These are phyloP conservation scores for Pestalotiopsis sp. DNA, from an alignment of 2,329 filamentous ascomycete species.

Conservation along the genomic window DNA sequence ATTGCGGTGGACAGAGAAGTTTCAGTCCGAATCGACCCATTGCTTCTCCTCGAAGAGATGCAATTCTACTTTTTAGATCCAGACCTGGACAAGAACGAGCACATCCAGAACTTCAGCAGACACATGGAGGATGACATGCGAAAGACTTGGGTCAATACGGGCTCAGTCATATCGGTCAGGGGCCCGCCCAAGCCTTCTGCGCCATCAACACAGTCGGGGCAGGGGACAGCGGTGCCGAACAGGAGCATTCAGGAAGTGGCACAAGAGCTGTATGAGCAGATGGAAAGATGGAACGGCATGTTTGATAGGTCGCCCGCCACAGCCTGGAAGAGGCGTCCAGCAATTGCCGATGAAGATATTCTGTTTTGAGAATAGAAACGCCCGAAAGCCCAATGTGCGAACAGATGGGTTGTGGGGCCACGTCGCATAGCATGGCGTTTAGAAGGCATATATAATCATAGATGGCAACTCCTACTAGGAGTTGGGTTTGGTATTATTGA, in stretches of 20 bases:
- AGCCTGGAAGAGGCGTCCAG: neutral
- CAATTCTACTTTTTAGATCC: slow-evolving; percentile 5
- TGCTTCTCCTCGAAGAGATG: slow-evolving; percentile 26
- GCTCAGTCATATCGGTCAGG: slow-evolving; percentile 38
- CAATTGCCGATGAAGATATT: neutral
- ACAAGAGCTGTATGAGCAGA: slow-evolving; percentile 20
- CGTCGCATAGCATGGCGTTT: neutral
- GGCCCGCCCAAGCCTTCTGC: slow-evolving; percentile 35
- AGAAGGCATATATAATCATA: neutral
- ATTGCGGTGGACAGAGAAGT: slow-evolving; percentile 1
- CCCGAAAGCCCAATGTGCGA: neutral
- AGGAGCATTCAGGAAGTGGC: slow-evolving; percentile 22
- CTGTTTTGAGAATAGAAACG: neutral
- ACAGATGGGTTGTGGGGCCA: neutral
- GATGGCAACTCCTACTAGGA: neutral
- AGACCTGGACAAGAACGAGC: slow-evolving; percentile 24
- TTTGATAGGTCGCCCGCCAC: slow-evolving; percentile 3
- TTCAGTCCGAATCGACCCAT: slow-evolving; percentile 16
- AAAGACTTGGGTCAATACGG: slow-evolving; percentile 44
- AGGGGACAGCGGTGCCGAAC: slow-evolving; percentile 31
- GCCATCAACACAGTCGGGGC: slow-evolving; percentile 35
- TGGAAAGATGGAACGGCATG: slow-evolving; percentile 24
- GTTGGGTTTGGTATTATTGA: neutral
- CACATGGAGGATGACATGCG: slow-evolving; percentile 47
- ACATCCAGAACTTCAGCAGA: slow-evolving; percentile 42